phyloP scores from a whole-genome alignment of 2,329 filamentous ascomycete species.

The Exserohilum turcica region DNA sequence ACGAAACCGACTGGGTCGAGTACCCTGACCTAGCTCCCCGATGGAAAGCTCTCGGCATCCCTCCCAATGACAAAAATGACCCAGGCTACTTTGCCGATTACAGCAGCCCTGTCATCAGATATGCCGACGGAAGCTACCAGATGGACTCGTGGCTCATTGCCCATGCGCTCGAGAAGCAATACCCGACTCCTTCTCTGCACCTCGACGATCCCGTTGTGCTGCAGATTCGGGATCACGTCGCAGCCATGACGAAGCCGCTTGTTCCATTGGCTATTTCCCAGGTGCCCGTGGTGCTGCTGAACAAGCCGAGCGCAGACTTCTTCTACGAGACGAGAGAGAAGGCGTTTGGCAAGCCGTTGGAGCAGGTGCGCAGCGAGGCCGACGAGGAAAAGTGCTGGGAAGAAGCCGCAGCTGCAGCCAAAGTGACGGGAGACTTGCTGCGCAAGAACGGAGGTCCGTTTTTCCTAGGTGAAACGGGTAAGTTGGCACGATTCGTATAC shows the following conservation, averaged over 20 bases:
- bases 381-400: constrained; percentile 60
- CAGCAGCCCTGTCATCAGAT: constrained; percentile 61
- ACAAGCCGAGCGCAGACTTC: constrained; percentile 57
- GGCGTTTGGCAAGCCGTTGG: constrained; percentile 59
- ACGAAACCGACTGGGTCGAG: constrained; percentile 72
- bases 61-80: constrained; percentile 50
- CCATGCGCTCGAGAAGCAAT: constrained; percentile 59
- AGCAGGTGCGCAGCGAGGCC: constrained; percentile 55
- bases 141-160: constrained; percentile 70
- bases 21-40: constrained; percentile 67
- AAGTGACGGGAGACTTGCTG: constrained; percentile 53
- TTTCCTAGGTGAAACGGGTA: constrained; percentile 61
- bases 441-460: constrained; percentile 65
- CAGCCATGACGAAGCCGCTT: constrained; percentile 26
- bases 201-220: constrained; percentile 60
- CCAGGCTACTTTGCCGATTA: constrained; percentile 51
- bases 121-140: constrained; percentile 62
- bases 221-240: constrained; percentile 53
- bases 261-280: constrained; percentile 45
- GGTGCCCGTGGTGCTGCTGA: constrained; percentile 60
- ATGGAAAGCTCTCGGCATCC: constrained; percentile 54
- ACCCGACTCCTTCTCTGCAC: constrained; percentile 64
- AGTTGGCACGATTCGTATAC: constrained; percentile 4
- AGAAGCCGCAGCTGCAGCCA: constrained; percentile 46
- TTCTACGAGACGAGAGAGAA: constrained; percentile 60